Evolutionary conservation across 2,329 filamentous ascomycete genomes (phyloP).

Genomic region (Zelopaecilomyces penicillatus): DNA sequence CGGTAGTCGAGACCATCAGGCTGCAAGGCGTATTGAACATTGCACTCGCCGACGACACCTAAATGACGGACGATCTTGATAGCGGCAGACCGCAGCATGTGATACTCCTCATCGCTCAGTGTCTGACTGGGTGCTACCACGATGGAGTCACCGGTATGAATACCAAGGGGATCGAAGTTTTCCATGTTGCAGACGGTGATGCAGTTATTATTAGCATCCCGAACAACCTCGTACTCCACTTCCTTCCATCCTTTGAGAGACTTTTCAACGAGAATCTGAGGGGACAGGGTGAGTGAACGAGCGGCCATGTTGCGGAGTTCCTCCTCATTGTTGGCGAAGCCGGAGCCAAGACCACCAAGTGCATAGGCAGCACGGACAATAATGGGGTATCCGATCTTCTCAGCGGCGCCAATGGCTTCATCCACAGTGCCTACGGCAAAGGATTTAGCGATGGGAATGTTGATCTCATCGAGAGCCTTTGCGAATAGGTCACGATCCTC

Average conservation of each 20-base stretch:
- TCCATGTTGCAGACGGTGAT: conserved; percentile 82
- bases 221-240: conserved; percentile 96
- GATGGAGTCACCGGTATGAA: conserved; percentile 97
- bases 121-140: conserved; percentile 97
- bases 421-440: conserved; percentile 88
- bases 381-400: conserved; percentile 87
- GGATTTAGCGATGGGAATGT: conserved; percentile 95
- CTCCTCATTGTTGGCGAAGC: conserved; percentile 88
- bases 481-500: conserved; percentile 96
- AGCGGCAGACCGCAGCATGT: conserved; percentile 95
- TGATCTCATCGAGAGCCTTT: conserved; percentile 90
- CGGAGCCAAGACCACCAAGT: conserved; percentile 89
- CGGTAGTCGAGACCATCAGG: conserved; percentile 96
- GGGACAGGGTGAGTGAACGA: conserved; percentile 83
- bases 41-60: conserved; percentile 96
- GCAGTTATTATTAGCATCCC: conserved; percentile 96
- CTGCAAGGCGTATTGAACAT: conserved; percentile 95
- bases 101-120: conserved; percentile 95
- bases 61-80: conserved; percentile 98
- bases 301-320: conserved; percentile 92
- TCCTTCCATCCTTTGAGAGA: conserved; percentile 99
- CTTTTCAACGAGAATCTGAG: conserved; percentile 96
- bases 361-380: conserved; percentile 97
- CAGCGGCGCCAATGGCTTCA: conserved; percentile 80
- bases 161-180: conserved; percentile 95